Evolutionary conservation across 345 rosid genomes (phyloP).

Genomic region (Hibiscus syriacus): DNA sequence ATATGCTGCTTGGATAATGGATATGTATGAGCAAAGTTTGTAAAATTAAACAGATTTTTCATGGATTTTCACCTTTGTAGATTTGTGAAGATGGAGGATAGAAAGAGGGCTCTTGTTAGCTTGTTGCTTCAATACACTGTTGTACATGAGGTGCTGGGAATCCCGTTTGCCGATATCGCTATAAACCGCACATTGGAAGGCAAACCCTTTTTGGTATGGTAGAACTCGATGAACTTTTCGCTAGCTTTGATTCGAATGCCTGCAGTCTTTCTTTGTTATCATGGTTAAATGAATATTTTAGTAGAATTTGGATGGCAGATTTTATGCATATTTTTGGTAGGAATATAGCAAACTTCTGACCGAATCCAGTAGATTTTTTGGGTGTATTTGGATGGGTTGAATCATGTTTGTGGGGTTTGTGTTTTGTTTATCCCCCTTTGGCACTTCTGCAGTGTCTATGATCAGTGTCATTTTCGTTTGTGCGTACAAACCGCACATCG

Average conservation of each 20-base stretch:
- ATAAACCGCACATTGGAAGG: conserved; percentile 54
- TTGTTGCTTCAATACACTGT: conserved; percentile 52
- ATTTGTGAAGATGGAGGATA: conserved; percentile 46
- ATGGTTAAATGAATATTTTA: background rate
- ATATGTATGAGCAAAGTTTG: background rate
- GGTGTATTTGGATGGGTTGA: background rate
- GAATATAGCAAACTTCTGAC: background rate
- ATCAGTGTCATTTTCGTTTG: too few relatives aligned
- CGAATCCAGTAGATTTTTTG: background rate
- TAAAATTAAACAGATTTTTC: background rate
- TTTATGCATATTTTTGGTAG: background rate
- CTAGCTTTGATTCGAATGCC: background rate
- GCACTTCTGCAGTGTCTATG: too few relatives aligned
- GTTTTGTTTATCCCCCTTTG: too few relatives aligned
- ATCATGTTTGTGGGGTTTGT: background rate
- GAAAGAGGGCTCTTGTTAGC: conserved; percentile 57
- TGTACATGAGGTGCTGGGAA: conserved; percentile 33
- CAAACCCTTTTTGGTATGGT: conserved; percentile 55
- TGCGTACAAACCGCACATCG: conserved; percentile 40
- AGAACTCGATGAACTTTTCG: background rate
- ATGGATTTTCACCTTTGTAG: conserved; percentile 18
- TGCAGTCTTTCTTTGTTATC: background rate
- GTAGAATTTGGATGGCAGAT: background rate
- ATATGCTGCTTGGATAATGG: background rate
- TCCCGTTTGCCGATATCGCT: conserved; percentile 31